These are phyloP conservation scores for Hypoxylon cercidicola DNA, from an alignment of 495 filamentous ascomycete genomes.

Conservation along the genomic window DNA sequence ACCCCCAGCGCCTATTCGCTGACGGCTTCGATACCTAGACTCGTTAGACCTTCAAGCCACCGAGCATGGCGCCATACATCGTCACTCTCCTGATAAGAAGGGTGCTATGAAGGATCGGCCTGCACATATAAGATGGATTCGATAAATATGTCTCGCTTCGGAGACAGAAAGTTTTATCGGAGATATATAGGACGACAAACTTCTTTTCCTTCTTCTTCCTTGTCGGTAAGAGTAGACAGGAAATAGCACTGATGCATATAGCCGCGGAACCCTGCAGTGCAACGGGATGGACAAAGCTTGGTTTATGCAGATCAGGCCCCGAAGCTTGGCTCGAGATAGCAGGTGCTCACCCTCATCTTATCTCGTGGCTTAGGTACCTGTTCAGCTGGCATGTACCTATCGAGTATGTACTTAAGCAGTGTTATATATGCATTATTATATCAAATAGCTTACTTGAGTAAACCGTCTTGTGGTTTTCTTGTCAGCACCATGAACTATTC, in stretches of 20 bases:
- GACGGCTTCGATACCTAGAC: neutral
- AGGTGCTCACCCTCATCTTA: constrained; percentile 25
- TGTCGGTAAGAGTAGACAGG: no score
- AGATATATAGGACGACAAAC: no score
- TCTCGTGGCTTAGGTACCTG: constrained; percentile 14
- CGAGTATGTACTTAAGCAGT: no score
- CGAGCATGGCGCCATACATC: neutral
- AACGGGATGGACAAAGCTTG: constrained; percentile 4
- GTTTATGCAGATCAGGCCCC: constrained; percentile 17
- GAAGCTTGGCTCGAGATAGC: constrained; percentile 31
- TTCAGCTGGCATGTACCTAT: no score
- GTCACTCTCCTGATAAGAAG: constrained; percentile 24
- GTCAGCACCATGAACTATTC: no score
- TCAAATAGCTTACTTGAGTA: no score
- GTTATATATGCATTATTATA: no score
- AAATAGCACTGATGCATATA: no score
- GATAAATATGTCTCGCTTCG: no score
- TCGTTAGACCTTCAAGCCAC: constrained; percentile 5
- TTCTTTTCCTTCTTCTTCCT: no score
- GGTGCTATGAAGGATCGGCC: neutral
- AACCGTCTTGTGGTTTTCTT: no score
- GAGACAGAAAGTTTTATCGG: no score
- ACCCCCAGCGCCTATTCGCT: constrained; percentile 23
- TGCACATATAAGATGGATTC: neutral
- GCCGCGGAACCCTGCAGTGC: neutral